Percentiles rank a stretch among this genome's conserved stretches.
These are phyloP conservation scores for Vitis labrusca DNA, from an alignment of 164 flowering plant species.

Conservation along the genomic window DNA sequence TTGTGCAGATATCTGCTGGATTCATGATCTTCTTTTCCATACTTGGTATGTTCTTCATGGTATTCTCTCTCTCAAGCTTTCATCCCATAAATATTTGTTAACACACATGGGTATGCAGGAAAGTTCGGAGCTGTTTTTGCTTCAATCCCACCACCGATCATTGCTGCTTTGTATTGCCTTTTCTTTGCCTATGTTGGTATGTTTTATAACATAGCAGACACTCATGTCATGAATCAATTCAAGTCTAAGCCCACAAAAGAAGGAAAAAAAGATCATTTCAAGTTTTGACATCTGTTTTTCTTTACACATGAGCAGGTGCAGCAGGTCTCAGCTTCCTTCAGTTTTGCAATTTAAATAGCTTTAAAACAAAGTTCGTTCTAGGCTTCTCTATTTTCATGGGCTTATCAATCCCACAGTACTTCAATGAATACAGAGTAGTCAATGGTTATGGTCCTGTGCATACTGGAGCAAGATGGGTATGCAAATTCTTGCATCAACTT, in stretches of 20 bases:
- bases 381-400: conserved; percentile 91
- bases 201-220: conserved; percentile 14
- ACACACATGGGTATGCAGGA: conserved; percentile 32
- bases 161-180: conserved; percentile 67
- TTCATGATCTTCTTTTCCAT: conserved; percentile 82
- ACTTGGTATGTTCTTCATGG: conserved; percentile 47
- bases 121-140: conserved; percentile 85
- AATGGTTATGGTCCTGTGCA: conserved; percentile 74
- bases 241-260: not conserved
- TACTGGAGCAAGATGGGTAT: conserved; percentile 80
- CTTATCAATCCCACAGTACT: conserved; percentile 77
- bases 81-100: not conserved
- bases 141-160: conserved; percentile 72
- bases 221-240: not conserved
- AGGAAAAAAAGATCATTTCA: no score
- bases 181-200: conserved; percentile 87
- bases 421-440: conserved; percentile 60
- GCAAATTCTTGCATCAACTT: not conserved
- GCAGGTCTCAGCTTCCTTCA: conserved; percentile 78
- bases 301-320: conserved; percentile 43
- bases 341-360: conserved; percentile 87
- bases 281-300: not conserved
- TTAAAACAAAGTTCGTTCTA: conserved; percentile 66
- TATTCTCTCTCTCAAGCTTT: not conserved
- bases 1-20: conserved; percentile 72